Base-by-base conservation (phyloP, 1,139 yeast species). In the Saccharomyces hybrid region DNA sequence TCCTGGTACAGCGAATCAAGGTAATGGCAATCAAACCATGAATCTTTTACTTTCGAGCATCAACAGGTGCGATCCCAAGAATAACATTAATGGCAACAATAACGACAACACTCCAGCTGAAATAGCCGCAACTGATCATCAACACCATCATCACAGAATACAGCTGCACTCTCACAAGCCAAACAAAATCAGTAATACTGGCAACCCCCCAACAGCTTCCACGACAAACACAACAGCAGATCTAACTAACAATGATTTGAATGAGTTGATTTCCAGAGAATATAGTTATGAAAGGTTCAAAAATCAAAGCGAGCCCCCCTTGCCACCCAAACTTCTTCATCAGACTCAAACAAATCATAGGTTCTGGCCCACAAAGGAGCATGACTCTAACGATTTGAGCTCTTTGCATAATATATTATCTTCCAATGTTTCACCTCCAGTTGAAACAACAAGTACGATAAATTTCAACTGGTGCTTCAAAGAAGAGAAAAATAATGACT, bases 401-500 rank as follows among this genome's bases (percentile, higher is more conserved):
- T 49, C 47, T 8, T 32, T 51, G 12, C 16, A 19, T n/a, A 16
- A 38, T 14, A 21, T 8, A 38, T 44, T 29, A 19, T 16, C 42
- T 26, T 34, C 44, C 34, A 38, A 29, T 4, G 24, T 26, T 9
- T 42, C 42, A n/a, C 52, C 47, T 24, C 42, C 52, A 3, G 26
- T 4, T 12, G 24, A 38, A n/a, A 46, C 48, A 26, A 55, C 57
- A 14, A 65, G 61, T 49, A 62, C 70, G 4, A 69, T 72, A 4
- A 67, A 71, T 55, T 73, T 73, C 57, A 73, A 72, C 53, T 73
- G 76, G 75, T 67, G 62, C 46, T 70, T 70, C 57, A 68, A 66
- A 50, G 66, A 65, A 24, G 62, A 64, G 26, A 57, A 54, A 6
- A 56, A 58, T 19, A 48, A 52, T 11, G 47, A 55, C 11, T 50